Evolutionary conservation across 164 flowering plant genomes (phyloP).

Genomic region (Nymphaea colorata): DNA sequence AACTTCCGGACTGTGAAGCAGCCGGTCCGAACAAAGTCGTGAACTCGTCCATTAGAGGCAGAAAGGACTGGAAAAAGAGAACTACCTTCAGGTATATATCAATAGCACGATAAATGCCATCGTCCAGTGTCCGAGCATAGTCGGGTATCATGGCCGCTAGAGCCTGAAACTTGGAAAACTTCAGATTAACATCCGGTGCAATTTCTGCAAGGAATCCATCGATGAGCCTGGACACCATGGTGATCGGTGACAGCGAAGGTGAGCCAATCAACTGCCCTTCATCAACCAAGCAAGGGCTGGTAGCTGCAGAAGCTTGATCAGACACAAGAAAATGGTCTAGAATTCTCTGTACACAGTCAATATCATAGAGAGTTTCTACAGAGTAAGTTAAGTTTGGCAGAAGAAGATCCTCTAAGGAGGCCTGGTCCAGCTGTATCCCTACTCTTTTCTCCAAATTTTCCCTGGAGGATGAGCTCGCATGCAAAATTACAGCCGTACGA

Average conservation of each 20-base stretch:
- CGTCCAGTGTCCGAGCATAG: slow-evolving; percentile 60
- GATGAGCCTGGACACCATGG: slow-evolving; percentile 64
- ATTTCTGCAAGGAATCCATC: slow-evolving; percentile 74
- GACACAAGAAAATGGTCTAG: slow-evolving; percentile 49
- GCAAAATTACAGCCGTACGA: slow-evolving; percentile 42
- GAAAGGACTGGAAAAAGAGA: too few species aligned
- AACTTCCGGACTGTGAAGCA: too few species aligned
- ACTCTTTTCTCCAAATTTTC: slow-evolving; percentile 58
- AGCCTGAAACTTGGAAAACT: slow-evolving; percentile 50
- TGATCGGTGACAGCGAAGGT: slow-evolving; percentile 37
- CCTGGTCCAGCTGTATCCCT: slow-evolving; percentile 65
- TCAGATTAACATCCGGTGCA: slow-evolving; percentile 65
- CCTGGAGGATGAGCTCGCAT: slow-evolving; percentile 37
- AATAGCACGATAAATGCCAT: slow-evolving; percentile 75
- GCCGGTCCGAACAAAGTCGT: too few species aligned
- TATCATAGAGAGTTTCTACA: slow-evolving; percentile 56
- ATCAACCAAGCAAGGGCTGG: slow-evolving; percentile 30
- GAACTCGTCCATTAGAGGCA: too few species aligned
- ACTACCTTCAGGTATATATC: slow-evolving; percentile 76
- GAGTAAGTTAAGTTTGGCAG: slow-evolving; percentile 63
- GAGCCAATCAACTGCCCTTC: slow-evolving; percentile 40
- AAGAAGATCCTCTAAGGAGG: slow-evolving; percentile 54
- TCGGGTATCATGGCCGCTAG: slow-evolving; percentile 69
- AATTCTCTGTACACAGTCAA: slow-evolving; percentile 65
- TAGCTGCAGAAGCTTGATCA: slow-evolving; percentile 16